phyloP scores from a whole-genome alignment of 805 yeast genomes.

The Pichia phayaonensis region DNA sequence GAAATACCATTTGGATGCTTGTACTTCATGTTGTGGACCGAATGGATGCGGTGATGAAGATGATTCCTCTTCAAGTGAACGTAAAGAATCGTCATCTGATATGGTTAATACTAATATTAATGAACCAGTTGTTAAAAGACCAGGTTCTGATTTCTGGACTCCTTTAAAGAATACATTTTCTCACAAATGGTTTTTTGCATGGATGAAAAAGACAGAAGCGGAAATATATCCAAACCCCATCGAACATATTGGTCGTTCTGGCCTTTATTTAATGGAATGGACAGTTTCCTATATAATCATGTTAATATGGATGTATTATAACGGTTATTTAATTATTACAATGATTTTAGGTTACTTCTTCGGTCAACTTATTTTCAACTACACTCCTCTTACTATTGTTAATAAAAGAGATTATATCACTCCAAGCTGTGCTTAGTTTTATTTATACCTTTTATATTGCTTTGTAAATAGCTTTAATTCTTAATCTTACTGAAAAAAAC shows the following conservation, averaged over 20 bases:
- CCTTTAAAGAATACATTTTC: constrained; percentile 20
- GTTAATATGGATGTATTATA: constrained; percentile 70
- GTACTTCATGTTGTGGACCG: background rate
- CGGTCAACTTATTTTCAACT: constrained; percentile 44
- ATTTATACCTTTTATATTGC: background rate
- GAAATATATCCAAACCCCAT: constrained; percentile 32
- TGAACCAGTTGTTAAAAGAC: background rate
- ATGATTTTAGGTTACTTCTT: constrained; percentile 56
- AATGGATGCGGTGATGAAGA: constrained; percentile 5
- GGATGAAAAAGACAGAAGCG: constrained; percentile 5
- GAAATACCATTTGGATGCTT: constrained; percentile 2
- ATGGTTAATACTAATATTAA: background rate
- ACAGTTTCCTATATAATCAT: constrained; percentile 58
- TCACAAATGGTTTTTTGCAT: constrained; percentile 23
- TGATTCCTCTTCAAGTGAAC: background rate
- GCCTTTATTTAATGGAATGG: constrained; percentile 51
- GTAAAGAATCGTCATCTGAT: background rate
- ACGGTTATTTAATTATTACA: constrained; percentile 58
- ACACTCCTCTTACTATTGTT: constrained; percentile 20
- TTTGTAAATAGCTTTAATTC: background rate
- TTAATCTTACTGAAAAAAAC: background rate
- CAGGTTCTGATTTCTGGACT: constrained; percentile 14
- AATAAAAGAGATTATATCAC: constrained; percentile 2
- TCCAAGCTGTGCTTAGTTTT: background rate
- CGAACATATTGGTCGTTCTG: constrained; percentile 46